Conservation (phyloP, 2,329 filamentous ascomycete species). For the Ampelomyces quisqualis region DNA sequence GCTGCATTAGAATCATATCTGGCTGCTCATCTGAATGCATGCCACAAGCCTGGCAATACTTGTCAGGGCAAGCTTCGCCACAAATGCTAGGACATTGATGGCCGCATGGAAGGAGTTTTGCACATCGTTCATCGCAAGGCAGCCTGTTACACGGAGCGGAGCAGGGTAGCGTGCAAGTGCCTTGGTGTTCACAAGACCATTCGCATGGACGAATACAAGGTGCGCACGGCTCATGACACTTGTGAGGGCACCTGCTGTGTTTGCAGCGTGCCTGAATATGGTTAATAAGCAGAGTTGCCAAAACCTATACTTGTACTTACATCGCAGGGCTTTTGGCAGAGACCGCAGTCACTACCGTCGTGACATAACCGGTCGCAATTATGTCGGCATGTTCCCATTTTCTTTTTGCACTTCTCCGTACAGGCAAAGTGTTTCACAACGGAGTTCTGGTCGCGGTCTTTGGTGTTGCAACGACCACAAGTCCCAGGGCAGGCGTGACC, state of each 20-base stretch:
- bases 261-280: constrained; percentile 27
- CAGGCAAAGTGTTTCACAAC: constrained; percentile 19
- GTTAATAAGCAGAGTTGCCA: not conserved
- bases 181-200: constrained; percentile 40
- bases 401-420: constrained; percentile 26
- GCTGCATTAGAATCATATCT: constrained; percentile 27
- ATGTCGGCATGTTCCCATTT: constrained; percentile 34
- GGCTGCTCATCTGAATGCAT: constrained; percentile 20
- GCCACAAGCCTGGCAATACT: constrained; percentile 27
- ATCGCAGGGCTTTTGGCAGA: constrained; percentile 25
- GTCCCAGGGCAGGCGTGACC: constrained; percentile 57
- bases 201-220: constrained; percentile 39
- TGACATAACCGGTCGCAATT: constrained; percentile 30
- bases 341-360: constrained; percentile 26
- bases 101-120: constrained; percentile 26
- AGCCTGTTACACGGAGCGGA: constrained; percentile 35
- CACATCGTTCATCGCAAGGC: constrained; percentile 35
- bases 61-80: constrained; percentile 28
- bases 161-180: constrained; percentile 40
- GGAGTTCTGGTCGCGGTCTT: constrained; percentile 22
- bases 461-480: constrained; percentile 48
- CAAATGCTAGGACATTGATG: constrained; percentile 39
- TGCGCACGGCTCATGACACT: constrained; percentile 37
- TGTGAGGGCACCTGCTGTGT: constrained; percentile 26
- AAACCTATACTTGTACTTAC: constrained; percentile 9